Evolutionary conservation across 148 eudicot genomes (phyloP).

Genomic region (Polygonum aviculare): DNA sequence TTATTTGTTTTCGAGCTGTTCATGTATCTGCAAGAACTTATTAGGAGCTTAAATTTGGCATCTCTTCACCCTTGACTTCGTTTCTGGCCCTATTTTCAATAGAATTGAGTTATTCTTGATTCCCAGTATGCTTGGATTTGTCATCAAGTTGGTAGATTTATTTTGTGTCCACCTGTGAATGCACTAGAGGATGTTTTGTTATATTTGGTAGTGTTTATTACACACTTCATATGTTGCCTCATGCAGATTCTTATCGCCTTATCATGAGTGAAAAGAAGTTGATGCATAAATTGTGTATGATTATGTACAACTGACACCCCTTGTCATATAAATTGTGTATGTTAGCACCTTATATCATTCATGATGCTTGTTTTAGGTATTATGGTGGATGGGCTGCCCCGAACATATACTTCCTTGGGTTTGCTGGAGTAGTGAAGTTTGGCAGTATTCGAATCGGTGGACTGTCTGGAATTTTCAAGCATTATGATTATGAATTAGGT

Average conservation of each 20-base stretch:
- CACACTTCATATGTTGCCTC: background rate
- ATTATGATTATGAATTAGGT: conserved; percentile 71
- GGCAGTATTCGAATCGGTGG: conserved; percentile 94
- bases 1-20: background rate
- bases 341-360: background rate
- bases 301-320: background rate
- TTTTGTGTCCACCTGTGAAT: background rate
- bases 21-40: background rate
- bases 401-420: conserved; percentile 88
- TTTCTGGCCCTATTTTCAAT: no score
- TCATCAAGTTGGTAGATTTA: background rate
- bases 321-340: background rate
- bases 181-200: background rate
- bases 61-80: background rate
- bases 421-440: conserved; percentile 92
- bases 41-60: background rate
- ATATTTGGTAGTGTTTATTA: background rate
- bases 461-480: conserved; percentile 87
- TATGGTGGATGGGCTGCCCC: conserved; percentile 99
- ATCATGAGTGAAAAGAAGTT: background rate
- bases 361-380: conserved; percentile 43
- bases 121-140: background rate
- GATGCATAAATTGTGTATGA: background rate
- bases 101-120: background rate
- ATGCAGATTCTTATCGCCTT: background rate